These are phyloP conservation scores for Sclerospora graminicola DNA, from an alignment of 352 stramenopile genomes.

Conservation along the genomic window DNA sequence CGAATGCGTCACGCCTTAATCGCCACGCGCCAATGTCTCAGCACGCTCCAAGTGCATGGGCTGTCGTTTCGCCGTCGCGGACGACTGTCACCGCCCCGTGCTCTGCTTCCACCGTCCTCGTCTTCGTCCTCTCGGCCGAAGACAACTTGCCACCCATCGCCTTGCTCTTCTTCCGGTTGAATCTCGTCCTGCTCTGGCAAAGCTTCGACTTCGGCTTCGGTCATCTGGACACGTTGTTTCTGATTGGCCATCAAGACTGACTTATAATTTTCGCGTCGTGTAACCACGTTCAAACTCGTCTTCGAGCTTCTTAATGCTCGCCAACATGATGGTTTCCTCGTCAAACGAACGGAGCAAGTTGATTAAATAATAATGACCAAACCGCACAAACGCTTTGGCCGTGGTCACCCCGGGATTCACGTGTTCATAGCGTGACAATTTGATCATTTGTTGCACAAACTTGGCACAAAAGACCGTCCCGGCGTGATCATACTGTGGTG, in stretches of 20 bases:
- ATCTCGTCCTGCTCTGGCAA: no score
- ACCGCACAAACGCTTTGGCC: constrained; percentile 58
- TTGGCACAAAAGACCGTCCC: constrained; percentile 47
- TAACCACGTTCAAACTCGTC: constrained; percentile 68
- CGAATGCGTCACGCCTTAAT: constrained; percentile 66
- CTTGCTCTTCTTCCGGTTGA: no score
- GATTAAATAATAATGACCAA: constrained; percentile 75
- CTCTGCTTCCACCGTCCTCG: not conserved
- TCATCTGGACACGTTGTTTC: no score
- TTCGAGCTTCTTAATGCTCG: constrained; percentile 67
- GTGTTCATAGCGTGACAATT: constrained; percentile 53
- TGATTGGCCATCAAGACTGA: constrained; percentile 54
- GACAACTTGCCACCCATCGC: not conserved
- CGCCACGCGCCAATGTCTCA: constrained; percentile 18
- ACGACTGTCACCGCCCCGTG: constrained; percentile 1
- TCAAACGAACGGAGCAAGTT: constrained; percentile 69
- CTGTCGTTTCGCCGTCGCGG: constrained; percentile 3
- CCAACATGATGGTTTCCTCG: constrained; percentile 56
- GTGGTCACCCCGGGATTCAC: constrained; percentile 34
- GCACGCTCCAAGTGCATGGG: constrained; percentile 32
- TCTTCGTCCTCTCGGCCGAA: not conserved
- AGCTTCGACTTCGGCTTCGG: no score
- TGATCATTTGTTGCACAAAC: constrained; percentile 76
- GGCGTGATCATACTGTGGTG: no score
- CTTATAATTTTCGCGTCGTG: constrained; percentile 59